A percentile compares a stretch with the other conserved stretches of the same genome.
phyloP scores from a whole-genome alignment of 495 filamentous ascomycete genomes.

The Daldinia caldariorum region DNA sequence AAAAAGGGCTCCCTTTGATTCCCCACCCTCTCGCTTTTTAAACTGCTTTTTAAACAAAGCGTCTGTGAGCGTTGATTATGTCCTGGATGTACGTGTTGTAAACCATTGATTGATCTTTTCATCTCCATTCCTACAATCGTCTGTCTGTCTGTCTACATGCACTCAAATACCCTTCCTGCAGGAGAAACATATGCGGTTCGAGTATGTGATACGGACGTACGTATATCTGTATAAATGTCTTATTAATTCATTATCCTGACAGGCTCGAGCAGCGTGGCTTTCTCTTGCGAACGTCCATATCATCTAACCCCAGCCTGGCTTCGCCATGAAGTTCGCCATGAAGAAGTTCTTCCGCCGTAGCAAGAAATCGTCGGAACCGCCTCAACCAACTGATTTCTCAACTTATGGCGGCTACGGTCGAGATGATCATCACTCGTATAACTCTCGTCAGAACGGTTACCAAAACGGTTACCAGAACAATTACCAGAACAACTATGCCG shows the following conservation, averaged over 20 bases:
- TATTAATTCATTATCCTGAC: not conserved
- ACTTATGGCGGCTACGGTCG: slow-evolving; percentile 38
- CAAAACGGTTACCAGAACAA: slow-evolving; percentile 16
- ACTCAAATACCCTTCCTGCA: not conserved
- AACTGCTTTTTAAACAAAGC: slow-evolving; percentile 15
- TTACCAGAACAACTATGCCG: slow-evolving; percentile 22
- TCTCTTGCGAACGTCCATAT: slow-evolving; percentile 2
- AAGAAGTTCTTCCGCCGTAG: slow-evolving; percentile 58
- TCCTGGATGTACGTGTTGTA: no score
- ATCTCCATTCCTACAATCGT: not conserved
- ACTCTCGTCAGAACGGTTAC: slow-evolving; percentile 21
- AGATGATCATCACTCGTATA: slow-evolving; percentile 44
- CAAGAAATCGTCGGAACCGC: slow-evolving; percentile 45
- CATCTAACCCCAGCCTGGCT: not conserved
- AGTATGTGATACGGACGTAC: slow-evolving; percentile 4
- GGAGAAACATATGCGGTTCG: slow-evolving; percentile 6
- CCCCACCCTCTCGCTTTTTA: slow-evolving; percentile 6
- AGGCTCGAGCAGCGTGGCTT: slow-evolving; percentile 6
- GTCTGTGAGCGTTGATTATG: not conserved
- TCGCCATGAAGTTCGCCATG: slow-evolving; percentile 39
- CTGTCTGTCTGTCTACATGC: no score
- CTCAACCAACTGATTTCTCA: slow-evolving; percentile 32
- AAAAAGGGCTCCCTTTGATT: slow-evolving; percentile 2
- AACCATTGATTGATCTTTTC: no score
- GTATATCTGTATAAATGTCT: not conserved